These are phyloP conservation scores for Microcyclospora pomicola DNA, from an alignment of 2,329 filamentous ascomycete species.

Conservation along the genomic window DNA sequence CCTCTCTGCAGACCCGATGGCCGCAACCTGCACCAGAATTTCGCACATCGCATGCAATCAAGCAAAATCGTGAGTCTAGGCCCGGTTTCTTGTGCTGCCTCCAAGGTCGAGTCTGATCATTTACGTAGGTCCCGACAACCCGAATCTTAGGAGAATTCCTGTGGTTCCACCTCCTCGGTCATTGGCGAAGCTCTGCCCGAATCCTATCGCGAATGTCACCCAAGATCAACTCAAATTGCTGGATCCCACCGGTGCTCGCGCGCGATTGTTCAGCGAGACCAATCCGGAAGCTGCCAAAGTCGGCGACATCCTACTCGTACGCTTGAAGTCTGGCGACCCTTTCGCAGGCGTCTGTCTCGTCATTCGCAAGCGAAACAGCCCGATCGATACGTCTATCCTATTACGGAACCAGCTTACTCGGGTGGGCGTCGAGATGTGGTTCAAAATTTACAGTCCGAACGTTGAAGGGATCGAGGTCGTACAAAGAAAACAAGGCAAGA, in stretches of 20 bases:
- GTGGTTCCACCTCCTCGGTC: constrained; percentile 39
- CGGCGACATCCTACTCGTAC: constrained; percentile 85
- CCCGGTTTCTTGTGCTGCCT: neutral
- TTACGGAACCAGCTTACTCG: constrained; percentile 76
- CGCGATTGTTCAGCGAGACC: constrained; percentile 61
- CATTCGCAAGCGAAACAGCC: constrained; percentile 58
- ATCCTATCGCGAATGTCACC: constrained; percentile 56
- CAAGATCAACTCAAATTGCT: constrained; percentile 56
- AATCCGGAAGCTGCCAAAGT: constrained; percentile 69
- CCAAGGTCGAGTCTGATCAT: neutral
- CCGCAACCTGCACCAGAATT: constrained; percentile 16
- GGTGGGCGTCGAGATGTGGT: constrained; percentile 92
- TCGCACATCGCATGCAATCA: constrained; percentile 19
- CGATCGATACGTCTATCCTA: constrained; percentile 76
- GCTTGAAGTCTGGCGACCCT: constrained; percentile 70
- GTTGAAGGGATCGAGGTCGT: constrained; percentile 88
- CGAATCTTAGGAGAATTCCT: constrained; percentile 19
- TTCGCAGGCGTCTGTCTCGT: constrained; percentile 81
- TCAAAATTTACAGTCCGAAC: constrained; percentile 84
- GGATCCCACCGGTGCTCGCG: constrained; percentile 73
- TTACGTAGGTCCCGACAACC: constrained; percentile 15
- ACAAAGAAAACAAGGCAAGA: constrained; percentile 61
- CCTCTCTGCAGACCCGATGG: constrained; percentile 26
- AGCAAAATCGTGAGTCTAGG: constrained; percentile 19
- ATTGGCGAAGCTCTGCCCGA: constrained; percentile 41